Conservation (phyloP, 2,329 filamentous ascomycete genomes). For the Talaromyces sp. region DNA sequence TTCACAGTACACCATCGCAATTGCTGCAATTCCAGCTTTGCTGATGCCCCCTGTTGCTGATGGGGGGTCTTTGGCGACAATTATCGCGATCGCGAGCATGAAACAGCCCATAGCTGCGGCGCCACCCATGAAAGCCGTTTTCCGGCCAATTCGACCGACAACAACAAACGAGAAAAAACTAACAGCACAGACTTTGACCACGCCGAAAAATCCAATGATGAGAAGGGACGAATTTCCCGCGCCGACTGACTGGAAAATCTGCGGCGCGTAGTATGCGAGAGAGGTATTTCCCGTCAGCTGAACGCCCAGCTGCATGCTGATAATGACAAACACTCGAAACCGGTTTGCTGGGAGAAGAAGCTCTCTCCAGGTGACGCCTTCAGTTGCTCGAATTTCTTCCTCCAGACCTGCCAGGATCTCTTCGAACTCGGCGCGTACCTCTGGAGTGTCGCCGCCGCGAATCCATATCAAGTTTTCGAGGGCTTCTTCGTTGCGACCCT, state of each 20-base stretch:
- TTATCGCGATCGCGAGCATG: conserved; percentile 47
- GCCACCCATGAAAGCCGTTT: conserved; percentile 44
- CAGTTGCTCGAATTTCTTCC: conserved; percentile 41
- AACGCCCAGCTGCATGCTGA: conserved; percentile 45
- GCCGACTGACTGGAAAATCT: conserved; percentile 49
- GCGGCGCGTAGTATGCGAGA: conserved; percentile 44
- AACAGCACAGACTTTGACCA: conserved; percentile 47
- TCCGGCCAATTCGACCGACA: conserved; percentile 47
- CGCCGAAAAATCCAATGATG: conserved; percentile 44
- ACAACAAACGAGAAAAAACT: conserved; percentile 46
- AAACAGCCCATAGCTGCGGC: conserved; percentile 47
- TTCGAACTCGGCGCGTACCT: conserved; percentile 14
- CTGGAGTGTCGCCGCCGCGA: conserved; percentile 31
- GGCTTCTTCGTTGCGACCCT: conserved; percentile 44
- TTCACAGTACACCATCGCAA: conserved; percentile 42
- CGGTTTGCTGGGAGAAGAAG: conserved; percentile 43
- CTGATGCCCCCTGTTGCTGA: conserved; percentile 25
- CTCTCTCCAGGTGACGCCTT: conserved; percentile 46
- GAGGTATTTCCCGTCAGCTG: conserved; percentile 50
- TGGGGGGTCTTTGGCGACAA: conserved; percentile 41
- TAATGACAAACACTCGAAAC: conserved; percentile 42
- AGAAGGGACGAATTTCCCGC: conserved; percentile 45
- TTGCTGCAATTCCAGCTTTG: conserved; percentile 36
- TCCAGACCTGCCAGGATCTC: conserved; percentile 36
- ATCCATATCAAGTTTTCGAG: conserved; percentile 46